Conservation (phyloP, 1,284 basidiomycete species). For the Ustilago bromivora region DNA sequence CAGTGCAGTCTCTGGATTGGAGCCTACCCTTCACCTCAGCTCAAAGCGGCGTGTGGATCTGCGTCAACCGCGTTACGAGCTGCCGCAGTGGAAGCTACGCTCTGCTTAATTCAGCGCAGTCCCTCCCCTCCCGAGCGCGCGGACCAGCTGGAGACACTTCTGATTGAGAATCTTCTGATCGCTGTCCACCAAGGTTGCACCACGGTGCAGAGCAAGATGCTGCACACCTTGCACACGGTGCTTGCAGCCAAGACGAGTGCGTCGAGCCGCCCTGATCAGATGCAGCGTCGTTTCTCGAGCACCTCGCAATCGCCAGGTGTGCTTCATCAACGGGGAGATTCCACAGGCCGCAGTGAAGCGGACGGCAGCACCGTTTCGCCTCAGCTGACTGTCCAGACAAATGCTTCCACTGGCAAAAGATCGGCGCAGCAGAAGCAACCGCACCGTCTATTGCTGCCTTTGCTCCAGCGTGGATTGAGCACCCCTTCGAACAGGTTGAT, state of each 20-base stretch:
- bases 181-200: conserved; percentile 74
- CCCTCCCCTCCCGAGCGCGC: conserved; percentile 77
- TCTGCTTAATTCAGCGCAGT: conserved; percentile 82
- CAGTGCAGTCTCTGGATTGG: conserved; percentile 40
- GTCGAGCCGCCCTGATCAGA: conserved; percentile 9
- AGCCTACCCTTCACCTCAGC: conserved; percentile 22
- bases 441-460: conserved; percentile 78
- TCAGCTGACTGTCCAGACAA: conserved; percentile 5
- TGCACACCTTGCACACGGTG: conserved; percentile 88
- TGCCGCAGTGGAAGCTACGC: conserved; percentile 82
- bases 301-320: conserved; percentile 13
- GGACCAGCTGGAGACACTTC: conserved; percentile 74
- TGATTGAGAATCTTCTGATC: conserved; percentile 81
- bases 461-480: conserved; percentile 83
- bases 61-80: conserved; percentile 74
- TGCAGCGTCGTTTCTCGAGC: conserved; percentile 22
- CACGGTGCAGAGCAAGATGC: conserved; percentile 78
- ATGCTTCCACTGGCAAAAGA: background rate
- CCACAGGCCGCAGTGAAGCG: conserved; percentile 15
- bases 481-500: conserved; percentile 79
- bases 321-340: conserved; percentile 31
- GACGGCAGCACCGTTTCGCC: background rate
- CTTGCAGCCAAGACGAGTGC: conserved; percentile 36
- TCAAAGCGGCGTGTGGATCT: background rate
- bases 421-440: conserved; percentile 14